These are phyloP conservation scores for Rhodotorula mucilaginosa DNA, from an alignment of 1,284 basidiomycete genomes.

Conservation along the genomic window DNA sequence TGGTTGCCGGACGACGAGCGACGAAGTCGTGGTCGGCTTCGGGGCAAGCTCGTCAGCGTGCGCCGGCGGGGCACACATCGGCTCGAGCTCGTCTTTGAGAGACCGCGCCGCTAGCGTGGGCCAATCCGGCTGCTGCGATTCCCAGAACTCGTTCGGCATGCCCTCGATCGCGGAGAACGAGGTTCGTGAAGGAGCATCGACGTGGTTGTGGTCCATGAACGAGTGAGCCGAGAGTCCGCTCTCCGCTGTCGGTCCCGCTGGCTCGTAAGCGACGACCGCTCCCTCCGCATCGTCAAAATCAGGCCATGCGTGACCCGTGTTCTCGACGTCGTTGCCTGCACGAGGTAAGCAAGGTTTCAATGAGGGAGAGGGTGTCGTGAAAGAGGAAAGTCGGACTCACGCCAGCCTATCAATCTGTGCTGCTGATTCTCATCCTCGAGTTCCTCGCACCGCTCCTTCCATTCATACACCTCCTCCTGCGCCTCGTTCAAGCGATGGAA, in stretches of 20 bases:
- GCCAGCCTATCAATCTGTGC: constrained; percentile 47
- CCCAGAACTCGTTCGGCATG: too few species aligned
- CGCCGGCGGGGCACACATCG: too few species aligned
- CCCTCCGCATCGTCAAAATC: constrained; percentile 3
- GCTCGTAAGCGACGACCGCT: constrained; percentile 7
- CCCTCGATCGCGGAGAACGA: too few species aligned
- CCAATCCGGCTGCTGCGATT: too few species aligned
- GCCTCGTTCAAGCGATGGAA: constrained; percentile 62
- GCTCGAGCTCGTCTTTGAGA: too few species aligned
- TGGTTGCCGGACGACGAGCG: background rate
- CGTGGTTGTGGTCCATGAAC: too few species aligned
- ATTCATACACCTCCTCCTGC: constrained; percentile 66
- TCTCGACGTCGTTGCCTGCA: background rate
- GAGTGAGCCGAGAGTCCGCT: too few species aligned
- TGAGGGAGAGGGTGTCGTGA: constrained; percentile 1
- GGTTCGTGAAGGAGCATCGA: too few species aligned
- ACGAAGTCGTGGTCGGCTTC: too few species aligned
- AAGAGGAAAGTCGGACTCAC: constrained; percentile 13
- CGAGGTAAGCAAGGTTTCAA: background rate
- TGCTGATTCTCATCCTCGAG: constrained; percentile 59
- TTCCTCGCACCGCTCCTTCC: constrained; percentile 67
- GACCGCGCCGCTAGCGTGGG: too few species aligned
- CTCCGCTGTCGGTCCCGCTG: background rate
- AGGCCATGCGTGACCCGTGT: background rate
- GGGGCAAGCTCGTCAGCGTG: too few species aligned